Evolutionary conservation across 2,329 filamentous ascomycete species (phyloP), one percentile per base, ranked within the genome.

Genomic region (Epichloe gansuensis): DNA sequence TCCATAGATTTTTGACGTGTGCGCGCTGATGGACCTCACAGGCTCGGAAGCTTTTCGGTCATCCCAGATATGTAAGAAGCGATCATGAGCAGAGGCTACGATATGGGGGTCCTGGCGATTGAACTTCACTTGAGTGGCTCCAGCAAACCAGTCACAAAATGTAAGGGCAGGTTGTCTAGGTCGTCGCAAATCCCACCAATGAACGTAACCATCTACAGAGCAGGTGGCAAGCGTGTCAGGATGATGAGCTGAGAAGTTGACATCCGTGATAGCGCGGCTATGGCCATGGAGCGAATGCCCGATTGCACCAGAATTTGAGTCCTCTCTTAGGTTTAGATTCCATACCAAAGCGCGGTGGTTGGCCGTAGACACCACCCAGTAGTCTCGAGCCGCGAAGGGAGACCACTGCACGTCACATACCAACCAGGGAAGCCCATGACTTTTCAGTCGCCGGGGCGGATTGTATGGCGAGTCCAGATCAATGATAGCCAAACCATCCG

Each of bases 371-470:
- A 89, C 87, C 17, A 96, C 85, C 90, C 91, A 96, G 61, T 90
- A 90, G 65, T 95, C 87, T 47, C 90, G 81, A 21, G 80, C 81
- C 12, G 90, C 87, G 65, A 96, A 95, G 1, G 91, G 91, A 11
- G 89, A 95, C 91, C 91, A 96, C 68, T 96, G 91, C 34, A 95
- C 90, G 67, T 96, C 91, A 11, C 91, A 89, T 5, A 95, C 90
- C 49, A 95, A 82, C 89, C 90, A 96, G n/a, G 88, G 85, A 43
- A 89, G 83, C 51, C 88, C 85, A 68, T 95, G 88, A 56, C 85
- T 85, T 59, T 76, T 78, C 47, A 96, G 76, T 61, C 89, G 85
- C 17, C 89, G 84, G 17, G 91, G 91, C 9, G 86, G 85, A 54
- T 85, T 93, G 64, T 89, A 93, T 1, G 89, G 89, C 11, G 84